Percentiles rank a stretch among this genome's conserved stretches.
These are phyloP conservation scores for Maudiozyma serrabonitensis DNA, from an alignment of 805 yeast species.

Conservation along the genomic window DNA sequence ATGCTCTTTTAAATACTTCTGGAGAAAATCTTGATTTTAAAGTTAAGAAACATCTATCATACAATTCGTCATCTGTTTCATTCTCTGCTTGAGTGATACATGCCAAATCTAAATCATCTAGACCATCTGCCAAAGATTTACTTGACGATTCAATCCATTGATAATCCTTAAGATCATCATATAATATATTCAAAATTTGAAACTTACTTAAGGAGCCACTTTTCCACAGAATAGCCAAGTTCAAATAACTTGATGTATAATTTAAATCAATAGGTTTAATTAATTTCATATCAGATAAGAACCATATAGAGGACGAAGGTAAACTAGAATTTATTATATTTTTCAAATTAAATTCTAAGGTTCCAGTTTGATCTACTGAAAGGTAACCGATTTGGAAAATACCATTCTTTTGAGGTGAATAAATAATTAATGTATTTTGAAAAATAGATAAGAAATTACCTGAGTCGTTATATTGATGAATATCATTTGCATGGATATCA, in stretches of 20 bases:
- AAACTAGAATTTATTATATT: slow-evolving; percentile 17
- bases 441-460: slow-evolving; percentile 32
- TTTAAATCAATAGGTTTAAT: slow-evolving; percentile 17
- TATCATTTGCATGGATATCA: slow-evolving; percentile 8
- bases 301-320: slow-evolving; percentile 26
- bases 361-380: slow-evolving; percentile 9
- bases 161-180: slow-evolving; percentile 16
- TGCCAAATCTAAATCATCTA: slow-evolving; percentile 34
- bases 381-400: slow-evolving; percentile 34
- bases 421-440: slow-evolving; percentile 28
- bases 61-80: slow-evolving; percentile 2
- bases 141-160: slow-evolving; percentile 24
- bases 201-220: slow-evolving; percentile 46
- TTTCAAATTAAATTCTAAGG: slow-evolving; percentile 7
- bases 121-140: slow-evolving; percentile 24
- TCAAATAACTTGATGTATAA: slow-evolving; percentile 16
- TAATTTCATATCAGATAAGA: slow-evolving; percentile 23
- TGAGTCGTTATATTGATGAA: slow-evolving; percentile 14
- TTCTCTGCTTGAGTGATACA: background rate
- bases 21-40: slow-evolving; percentile 44
- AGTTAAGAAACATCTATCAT: slow-evolving; percentile 33
- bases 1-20: slow-evolving; percentile 40
- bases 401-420: slow-evolving; percentile 37
- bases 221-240: slow-evolving; percentile 47
- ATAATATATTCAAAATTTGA: slow-evolving; percentile 27